Base-by-base conservation (phyloP, 768 basidiomycete species). In the Xanthoconium purpureum region DNA sequence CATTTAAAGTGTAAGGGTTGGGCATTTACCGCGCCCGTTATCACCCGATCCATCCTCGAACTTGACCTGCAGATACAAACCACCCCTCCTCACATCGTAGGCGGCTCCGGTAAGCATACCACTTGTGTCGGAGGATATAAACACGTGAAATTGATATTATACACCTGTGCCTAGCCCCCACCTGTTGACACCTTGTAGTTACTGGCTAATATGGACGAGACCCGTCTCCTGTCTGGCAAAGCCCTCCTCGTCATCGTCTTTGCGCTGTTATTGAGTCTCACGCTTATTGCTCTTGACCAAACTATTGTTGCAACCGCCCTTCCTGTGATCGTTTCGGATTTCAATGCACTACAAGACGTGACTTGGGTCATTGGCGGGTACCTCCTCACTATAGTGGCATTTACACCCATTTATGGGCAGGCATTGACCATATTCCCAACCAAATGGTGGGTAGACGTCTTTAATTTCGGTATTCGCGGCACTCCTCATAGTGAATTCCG, bases 321-420 rank as follows among this genome's bases (percentile, higher is more conserved):
- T 47, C 81, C 86, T 0, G 55, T 51, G 10, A 56, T 57, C 20
- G 45, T 57, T 42, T 61, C 55, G 17, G 30, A 58, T 33, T 61
- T 58, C 44, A 46, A 54, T 38, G 54, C 56, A 18, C 54, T 63
- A 8, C 56, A 63, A 30, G 54, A 61, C 32, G 61, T 29, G n/a
- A 61, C 55, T 5, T 89, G 86, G 87, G 84, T 89, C 15, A 86
- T 83, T 0, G 85, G 84, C 0, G 80, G 83, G 1, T 89, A 88
- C 66, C 76, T 89, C 13, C 72, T 87, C 37, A 85, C 85, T 0
- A 81, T 80, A 0, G 55, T 57, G 28, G 52, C 55, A 6, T 63
- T 59, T 17, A 58, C 55, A 37, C 56, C 50, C 30, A 49, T 52
- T 30, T 63, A 55, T 29, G 59, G 55, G 17, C 56, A 58, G 40